A percentile compares a stretch with the other conserved stretches of the same genome.
Evolutionary conservation across 257 asterid species (phyloP).

Genomic region (Eustoma russellianum): DNA sequence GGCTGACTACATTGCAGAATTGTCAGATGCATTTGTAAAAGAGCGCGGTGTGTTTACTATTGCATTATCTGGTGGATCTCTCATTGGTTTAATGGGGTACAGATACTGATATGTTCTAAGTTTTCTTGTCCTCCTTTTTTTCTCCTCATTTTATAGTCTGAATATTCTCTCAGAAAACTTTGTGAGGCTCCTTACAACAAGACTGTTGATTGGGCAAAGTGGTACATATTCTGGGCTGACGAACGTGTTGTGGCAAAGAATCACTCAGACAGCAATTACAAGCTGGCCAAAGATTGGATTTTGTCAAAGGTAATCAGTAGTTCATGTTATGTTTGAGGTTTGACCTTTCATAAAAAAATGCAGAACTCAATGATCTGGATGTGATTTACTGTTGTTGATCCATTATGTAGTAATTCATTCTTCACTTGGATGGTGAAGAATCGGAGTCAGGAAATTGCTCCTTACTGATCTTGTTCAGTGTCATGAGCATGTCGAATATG

Average conservation of each 20-base stretch:
- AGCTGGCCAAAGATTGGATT: conserved; percentile 66
- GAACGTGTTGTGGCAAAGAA: conserved; percentile 91
- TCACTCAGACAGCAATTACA: conserved; percentile 88
- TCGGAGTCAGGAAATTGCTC: too few relatives aligned
- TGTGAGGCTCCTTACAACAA: conserved; percentile 80
- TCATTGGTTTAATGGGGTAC: conserved; percentile 68
- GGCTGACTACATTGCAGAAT: conserved; percentile 82
- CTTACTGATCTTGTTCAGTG: too few relatives aligned
- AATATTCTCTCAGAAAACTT: conserved; percentile 50
- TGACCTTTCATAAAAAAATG: too few relatives aligned
- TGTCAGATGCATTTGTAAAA: conserved; percentile 80
- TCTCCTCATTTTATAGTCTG: neutral
- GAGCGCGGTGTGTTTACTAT: conserved; percentile 75
- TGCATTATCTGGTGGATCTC: conserved; percentile 94
- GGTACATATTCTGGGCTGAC: conserved; percentile 86
- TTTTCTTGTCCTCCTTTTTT: neutral
- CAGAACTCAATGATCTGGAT: too few relatives aligned
- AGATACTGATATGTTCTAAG: conserved; percentile 7
- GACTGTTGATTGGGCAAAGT: conserved; percentile 94
- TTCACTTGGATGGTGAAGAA: too few relatives aligned
- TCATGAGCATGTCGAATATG: too few relatives aligned
- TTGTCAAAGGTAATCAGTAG: conserved; percentile 62
- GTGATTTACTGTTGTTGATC: too few relatives aligned
- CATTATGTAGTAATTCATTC: too few relatives aligned
- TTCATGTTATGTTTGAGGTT: too few relatives aligned